Conservation (phyloP, 2,329 filamentous ascomycete genomes). For the Rhynchosporium agropyri region DNA sequence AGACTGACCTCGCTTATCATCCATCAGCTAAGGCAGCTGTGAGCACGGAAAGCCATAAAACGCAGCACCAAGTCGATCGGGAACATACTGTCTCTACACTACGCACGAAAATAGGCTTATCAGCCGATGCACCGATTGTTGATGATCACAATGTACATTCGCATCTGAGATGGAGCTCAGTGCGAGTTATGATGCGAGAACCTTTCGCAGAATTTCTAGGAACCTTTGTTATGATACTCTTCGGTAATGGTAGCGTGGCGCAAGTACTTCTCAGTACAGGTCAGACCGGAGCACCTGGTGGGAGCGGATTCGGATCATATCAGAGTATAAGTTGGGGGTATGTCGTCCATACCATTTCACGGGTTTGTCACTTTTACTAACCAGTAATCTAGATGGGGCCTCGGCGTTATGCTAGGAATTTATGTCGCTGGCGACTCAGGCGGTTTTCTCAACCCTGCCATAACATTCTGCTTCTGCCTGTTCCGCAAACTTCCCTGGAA, state of each 20-base stretch:
- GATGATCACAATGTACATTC: slow-evolving; percentile 35
- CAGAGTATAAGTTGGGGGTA: slow-evolving; percentile 39
- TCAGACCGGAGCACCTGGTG: slow-evolving; percentile 30
- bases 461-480: slow-evolving; percentile 70
- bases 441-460: slow-evolving; percentile 70
- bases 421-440: slow-evolving; percentile 68
- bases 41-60: slow-evolving; percentile 16
- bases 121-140: slow-evolving; percentile 32
- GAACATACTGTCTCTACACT: slow-evolving; percentile 26
- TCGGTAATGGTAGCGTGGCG: slow-evolving; percentile 71
- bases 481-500: slow-evolving; percentile 70
- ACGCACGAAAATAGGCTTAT: slow-evolving; percentile 30
- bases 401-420: slow-evolving; percentile 70
- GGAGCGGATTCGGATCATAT: slow-evolving; percentile 36
- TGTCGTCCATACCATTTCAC: neutral
- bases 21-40: slow-evolving; percentile 10
- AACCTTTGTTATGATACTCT: slow-evolving; percentile 68
- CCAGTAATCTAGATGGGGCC: slow-evolving; percentile 43
- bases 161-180: slow-evolving; percentile 54
- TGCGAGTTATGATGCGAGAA: slow-evolving; percentile 56
- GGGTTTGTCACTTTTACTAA: neutral
- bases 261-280: slow-evolving; percentile 62
- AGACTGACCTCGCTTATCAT: neutral
- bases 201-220: slow-evolving; percentile 69
- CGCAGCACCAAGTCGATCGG: slow-evolving; percentile 23